Percentiles rank a stretch among this genome's conserved stretches.
phyloP scores from a whole-genome alignment of 2,329 filamentous ascomycete species.

The Grosmannia huntii region DNA sequence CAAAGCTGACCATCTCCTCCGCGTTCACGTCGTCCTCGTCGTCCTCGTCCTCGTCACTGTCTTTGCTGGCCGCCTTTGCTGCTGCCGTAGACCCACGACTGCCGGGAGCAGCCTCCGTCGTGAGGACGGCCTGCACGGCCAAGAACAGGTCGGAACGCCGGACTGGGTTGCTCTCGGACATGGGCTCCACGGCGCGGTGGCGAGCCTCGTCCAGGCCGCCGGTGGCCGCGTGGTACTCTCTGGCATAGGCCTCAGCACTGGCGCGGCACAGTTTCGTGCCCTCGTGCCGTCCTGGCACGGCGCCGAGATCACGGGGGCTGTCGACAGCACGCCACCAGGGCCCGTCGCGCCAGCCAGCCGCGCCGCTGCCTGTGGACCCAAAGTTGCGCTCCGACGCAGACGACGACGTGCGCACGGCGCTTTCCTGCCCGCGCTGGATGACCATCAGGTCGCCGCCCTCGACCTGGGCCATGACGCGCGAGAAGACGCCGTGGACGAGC shows the following conservation, averaged over 20 bases:
- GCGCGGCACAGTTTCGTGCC: conserved; percentile 86
- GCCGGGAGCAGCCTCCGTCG: conserved; percentile 44
- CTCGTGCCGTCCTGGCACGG: conserved; percentile 69
- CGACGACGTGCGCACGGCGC: conserved; percentile 44
- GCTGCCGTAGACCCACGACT: conserved; percentile 23
- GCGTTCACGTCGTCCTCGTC: conserved; percentile 40
- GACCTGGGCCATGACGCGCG: conserved; percentile 95
- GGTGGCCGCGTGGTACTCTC: conserved; percentile 66
- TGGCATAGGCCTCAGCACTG: conserved; percentile 75
- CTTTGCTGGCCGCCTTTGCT: conserved; percentile 3
- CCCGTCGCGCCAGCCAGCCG: conserved; percentile 75
- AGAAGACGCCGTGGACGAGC: conserved; percentile 82
- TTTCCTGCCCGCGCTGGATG: conserved; percentile 84
- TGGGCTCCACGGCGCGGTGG: conserved; percentile 61
- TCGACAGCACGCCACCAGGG: conserved; percentile 83
- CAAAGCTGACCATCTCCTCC: conserved; percentile 58
- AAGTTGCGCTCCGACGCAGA: conserved; percentile 15
- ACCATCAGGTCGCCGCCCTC: conserved; percentile 93
- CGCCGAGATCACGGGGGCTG: conserved; percentile 60
- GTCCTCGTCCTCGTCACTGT: conserved; percentile 31
- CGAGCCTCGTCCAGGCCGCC: conserved; percentile 70
- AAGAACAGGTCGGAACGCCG: conserved; percentile 91
- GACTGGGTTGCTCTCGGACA: conserved; percentile 79
- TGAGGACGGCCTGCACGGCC: conserved; percentile 69
- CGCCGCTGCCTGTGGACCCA: conserved; percentile 29